Evolutionary conservation across 2,329 filamentous ascomycete genomes (phyloP).

Genomic region (Ophiostoma perfectum): DNA sequence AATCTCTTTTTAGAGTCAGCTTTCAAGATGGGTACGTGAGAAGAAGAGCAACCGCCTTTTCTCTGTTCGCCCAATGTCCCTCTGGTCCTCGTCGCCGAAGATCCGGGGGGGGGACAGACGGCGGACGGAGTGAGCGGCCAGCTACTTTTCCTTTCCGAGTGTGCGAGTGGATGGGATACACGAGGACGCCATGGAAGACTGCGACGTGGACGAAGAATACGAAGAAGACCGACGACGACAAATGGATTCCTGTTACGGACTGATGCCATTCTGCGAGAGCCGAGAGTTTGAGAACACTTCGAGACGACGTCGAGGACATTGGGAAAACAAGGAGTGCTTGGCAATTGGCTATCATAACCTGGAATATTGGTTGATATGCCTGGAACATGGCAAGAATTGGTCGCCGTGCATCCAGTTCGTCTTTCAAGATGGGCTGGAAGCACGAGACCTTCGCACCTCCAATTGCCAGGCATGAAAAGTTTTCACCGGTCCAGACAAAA

Average conservation of each 20-base stretch:
- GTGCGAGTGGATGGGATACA: conserved; percentile 27
- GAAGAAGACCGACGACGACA: conserved; percentile 6
- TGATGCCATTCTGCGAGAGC: conserved; percentile 13
- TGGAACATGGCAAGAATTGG: conserved; percentile 4
- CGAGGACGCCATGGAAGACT: conserved; percentile 6
- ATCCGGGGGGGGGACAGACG: background rate
- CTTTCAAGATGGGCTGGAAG: conserved; percentile 9
- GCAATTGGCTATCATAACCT: background rate
- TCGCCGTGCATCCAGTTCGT: conserved; percentile 2
- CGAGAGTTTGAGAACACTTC: conserved; percentile 10
- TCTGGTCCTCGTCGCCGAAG: background rate
- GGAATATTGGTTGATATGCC: background rate
- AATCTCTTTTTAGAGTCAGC: conserved; percentile 34
- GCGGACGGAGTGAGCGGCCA: background rate
- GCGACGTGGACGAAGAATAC: background rate
- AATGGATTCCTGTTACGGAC: conserved; percentile 14
- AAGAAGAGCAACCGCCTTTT: conserved; percentile 23
- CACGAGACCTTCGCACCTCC: conserved; percentile 7
- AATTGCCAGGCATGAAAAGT: background rate
- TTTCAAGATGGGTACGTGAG: conserved; percentile 59
- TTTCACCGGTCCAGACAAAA: background rate
- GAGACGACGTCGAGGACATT: background rate
- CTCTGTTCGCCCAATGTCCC: background rate
- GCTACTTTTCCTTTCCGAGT: conserved; percentile 25
- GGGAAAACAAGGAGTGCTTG: background rate